Evolutionary conservation across 768 basidiomycete species (phyloP), one percentile per base, ranked within the genome.

Genomic region (Kwoniella europaea): DNA sequence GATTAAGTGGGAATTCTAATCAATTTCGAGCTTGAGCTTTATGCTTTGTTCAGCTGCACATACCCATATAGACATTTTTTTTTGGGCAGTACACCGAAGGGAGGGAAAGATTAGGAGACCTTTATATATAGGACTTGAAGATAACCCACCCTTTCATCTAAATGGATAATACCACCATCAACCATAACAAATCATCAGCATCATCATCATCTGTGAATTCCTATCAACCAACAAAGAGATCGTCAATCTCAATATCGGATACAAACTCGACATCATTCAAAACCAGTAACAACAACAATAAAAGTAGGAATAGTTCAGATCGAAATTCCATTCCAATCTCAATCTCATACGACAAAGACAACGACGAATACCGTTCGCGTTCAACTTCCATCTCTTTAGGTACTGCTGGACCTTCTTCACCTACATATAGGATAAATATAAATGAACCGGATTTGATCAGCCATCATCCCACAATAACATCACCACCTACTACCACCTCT

Each of bases 71-170:
- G 35, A 35, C 46, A 18, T 18, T 50, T 15, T 50, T 15, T 0
- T 50, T 15, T 10, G 0, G 18, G 15, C 57, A 10, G 29, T 35
- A 29, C 54, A 58, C 13, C 9, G 15, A 4, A 58, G 15, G 10
- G 9, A 24, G 27, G 15, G 13, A 58, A 7, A 56, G 7, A 9
- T 56, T 12, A 56, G 54, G 24, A 12, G 24, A 20, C 54, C 54
- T 20, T 56, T 1, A 56, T 56, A 20, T 24, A 56, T 12, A 56
- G 12, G 12, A 20, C 20, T 12, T 4, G 12, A 12, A n/a, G 55
- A 58, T 58, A 35, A 58, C 59, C 22, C 35, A 35, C 35, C 59
- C 42, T 61, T 61, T 61, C 15, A 61, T 61, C 59, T 61, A 61
- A 27, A 61, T 61, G 59, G 59, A 61, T 61, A 61, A 43, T 61